Evolutionary conservation across 2,329 filamentous ascomycete genomes (phyloP).

Genomic region (Xylaria digitata): DNA sequence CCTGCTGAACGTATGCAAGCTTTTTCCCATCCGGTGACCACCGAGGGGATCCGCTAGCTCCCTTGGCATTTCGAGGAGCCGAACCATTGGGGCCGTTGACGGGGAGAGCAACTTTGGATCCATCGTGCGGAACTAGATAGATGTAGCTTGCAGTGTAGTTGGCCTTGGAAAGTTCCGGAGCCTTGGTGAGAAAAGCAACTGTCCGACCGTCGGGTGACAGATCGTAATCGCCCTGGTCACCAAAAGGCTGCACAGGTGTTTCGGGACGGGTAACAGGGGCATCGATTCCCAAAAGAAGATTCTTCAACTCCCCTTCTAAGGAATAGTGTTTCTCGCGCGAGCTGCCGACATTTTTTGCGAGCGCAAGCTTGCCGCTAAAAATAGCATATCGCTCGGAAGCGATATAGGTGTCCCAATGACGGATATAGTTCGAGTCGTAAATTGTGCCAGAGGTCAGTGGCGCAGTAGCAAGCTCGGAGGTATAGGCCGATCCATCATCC

Average conservation of each 20-base stretch:
- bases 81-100: constrained; percentile 31
- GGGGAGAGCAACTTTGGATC: constrained; percentile 26
- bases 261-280: constrained; percentile 33
- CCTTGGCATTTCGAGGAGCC: constrained; percentile 27
- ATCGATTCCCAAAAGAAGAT: constrained; percentile 32
- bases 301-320: constrained; percentile 29
- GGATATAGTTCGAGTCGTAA: constrained; percentile 34
- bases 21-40: constrained; percentile 36
- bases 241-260: constrained; percentile 35
- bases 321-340: constrained; percentile 14
- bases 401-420: constrained; percentile 35
- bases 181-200: constrained; percentile 36
- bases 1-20: constrained; percentile 33
- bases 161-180: constrained; percentile 33
- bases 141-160: constrained; percentile 37
- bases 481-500: constrained; percentile 33
- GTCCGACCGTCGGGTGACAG: constrained; percentile 31
- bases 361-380: constrained; percentile 32
- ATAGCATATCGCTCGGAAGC: constrained; percentile 31
- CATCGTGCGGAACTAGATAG: constrained; percentile 33
- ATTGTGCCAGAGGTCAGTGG: constrained; percentile 25
- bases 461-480: constrained; percentile 21
- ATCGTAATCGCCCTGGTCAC: constrained; percentile 32
- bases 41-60: constrained; percentile 31
- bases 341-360: background rate